Evolutionary conservation across 305 asterid genomes (phyloP).

Genomic region (Fraxinus sp.): DNA sequence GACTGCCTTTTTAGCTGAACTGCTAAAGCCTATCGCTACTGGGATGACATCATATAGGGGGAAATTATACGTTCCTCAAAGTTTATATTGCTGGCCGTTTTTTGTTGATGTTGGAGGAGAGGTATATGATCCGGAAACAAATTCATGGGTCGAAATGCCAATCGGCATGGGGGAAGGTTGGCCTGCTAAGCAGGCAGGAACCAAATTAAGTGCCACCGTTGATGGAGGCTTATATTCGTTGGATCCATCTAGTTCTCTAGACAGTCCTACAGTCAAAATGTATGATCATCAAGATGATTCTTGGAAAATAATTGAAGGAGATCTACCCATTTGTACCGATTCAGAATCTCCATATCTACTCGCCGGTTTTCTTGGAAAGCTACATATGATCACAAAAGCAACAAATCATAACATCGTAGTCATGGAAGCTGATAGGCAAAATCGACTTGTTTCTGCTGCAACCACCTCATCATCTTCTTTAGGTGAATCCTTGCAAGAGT

Average conservation of each 20-base stretch:
- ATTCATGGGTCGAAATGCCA: slow-evolving; percentile 81
- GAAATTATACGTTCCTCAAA: slow-evolving; percentile 79
- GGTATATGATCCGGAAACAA: slow-evolving; percentile 77
- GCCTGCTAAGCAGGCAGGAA: slow-evolving; percentile 88
- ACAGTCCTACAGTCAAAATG: slow-evolving; percentile 75
- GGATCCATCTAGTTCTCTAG: slow-evolving; percentile 70
- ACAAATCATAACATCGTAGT: slow-evolving; percentile 56
- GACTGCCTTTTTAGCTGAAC: slow-evolving; percentile 79
- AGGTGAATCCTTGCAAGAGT: slow-evolving; percentile 23
- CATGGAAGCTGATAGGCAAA: slow-evolving; percentile 61
- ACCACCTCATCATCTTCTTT: slow-evolving; percentile 28
- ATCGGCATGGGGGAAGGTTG: slow-evolving; percentile 92
- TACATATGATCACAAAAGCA: slow-evolving; percentile 74
- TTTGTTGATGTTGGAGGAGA: slow-evolving; percentile 95
- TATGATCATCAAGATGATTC: slow-evolving; percentile 70
- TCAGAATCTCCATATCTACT: slow-evolving; percentile 76
- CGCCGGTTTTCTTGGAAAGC: slow-evolving; percentile 76
- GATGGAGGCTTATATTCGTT: slow-evolving; percentile 73
- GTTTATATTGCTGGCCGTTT: slow-evolving; percentile 84
- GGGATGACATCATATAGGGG: slow-evolving; percentile 81
- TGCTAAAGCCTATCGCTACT: slow-evolving; percentile 85
- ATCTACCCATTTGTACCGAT: slow-evolving; percentile 60
- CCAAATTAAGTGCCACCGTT: slow-evolving; percentile 71
- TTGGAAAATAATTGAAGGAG: slow-evolving; percentile 80
- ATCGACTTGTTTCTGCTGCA: slow-evolving; percentile 36